Conservation (phyloP, 768 basidiomycete species). For the Leccinum olivaceopallidum region DNA sequence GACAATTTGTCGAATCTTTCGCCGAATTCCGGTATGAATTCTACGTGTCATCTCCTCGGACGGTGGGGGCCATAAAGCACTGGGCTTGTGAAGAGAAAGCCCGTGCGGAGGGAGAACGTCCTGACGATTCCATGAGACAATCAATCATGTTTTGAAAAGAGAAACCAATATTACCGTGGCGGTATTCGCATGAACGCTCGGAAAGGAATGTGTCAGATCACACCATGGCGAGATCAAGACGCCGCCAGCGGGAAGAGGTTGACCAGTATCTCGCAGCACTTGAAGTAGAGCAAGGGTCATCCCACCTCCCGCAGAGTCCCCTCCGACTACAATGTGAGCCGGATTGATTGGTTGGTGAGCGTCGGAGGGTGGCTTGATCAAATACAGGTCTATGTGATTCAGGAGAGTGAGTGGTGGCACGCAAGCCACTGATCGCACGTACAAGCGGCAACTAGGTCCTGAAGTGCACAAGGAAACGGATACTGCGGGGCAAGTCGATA, state of each 20-base stretch:
- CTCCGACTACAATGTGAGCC: slow-evolving; percentile 78
- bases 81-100: slow-evolving; percentile 76
- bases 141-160: not conserved
- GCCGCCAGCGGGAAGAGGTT: slow-evolving; percentile 85
- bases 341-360: slow-evolving; percentile 84
- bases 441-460: slow-evolving; percentile 90
- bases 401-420: not conserved
- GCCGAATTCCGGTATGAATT: slow-evolving; percentile 60
- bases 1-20: slow-evolving; percentile 60
- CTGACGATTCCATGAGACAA: slow-evolving; percentile 36
- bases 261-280: slow-evolving; percentile 78
- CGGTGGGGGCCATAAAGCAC: slow-evolving; percentile 76
- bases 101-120: slow-evolving; percentile 82
- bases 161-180: slow-evolving; percentile 55
- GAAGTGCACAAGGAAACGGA: slow-evolving; percentile 91
- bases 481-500: slow-evolving; percentile 95
- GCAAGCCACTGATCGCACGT: slow-evolving; percentile 23
- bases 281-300: slow-evolving; percentile 82
- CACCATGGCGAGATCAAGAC: slow-evolving; percentile 93
- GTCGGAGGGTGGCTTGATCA: slow-evolving; percentile 83
- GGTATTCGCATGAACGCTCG: slow-evolving; percentile 83
- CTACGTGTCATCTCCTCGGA: slow-evolving; percentile 57
- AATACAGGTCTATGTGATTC: slow-evolving; percentile 65
- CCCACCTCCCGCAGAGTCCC: slow-evolving; percentile 94
- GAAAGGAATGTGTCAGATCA: slow-evolving; percentile 94